A percentile compares a stretch with the other conserved stretches of the same genome.
Evolutionary conservation across 129 eudicot genomes (phyloP).

Genomic region (Flaveria trinervia): DNA sequence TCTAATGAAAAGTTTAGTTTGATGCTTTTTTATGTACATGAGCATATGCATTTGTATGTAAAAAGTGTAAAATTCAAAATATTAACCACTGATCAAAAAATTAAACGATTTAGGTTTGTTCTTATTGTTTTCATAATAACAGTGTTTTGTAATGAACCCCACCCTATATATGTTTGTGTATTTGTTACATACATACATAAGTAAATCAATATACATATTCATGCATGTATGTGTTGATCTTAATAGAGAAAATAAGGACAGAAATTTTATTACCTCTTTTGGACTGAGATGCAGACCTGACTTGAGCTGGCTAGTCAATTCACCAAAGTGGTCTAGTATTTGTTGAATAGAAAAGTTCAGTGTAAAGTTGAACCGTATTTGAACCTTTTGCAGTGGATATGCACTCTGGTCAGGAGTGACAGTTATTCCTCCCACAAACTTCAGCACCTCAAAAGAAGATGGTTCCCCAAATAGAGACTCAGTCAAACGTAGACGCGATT

Average conservation of each 20-base stretch:
- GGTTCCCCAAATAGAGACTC: conserved; percentile 78
- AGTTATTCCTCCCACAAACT: conserved; percentile 88
- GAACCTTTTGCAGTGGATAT: conserved; percentile 77
- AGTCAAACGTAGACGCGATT: conserved; percentile 54
- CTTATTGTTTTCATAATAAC: too few relatives aligned
- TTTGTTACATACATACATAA: neutral
- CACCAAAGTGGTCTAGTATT: conserved; percentile 66
- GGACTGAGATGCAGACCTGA: conserved; percentile 74
- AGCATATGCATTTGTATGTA: too few relatives aligned
- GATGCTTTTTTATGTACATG: too few relatives aligned
- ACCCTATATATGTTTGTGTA: neutral
- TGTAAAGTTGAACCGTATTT: conserved; percentile 85
- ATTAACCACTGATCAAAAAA: too few relatives aligned
- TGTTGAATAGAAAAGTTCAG: conserved; percentile 75
- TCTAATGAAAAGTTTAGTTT: too few relatives aligned
- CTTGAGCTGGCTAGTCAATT: conserved; percentile 69
- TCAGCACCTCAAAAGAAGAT: conserved; percentile 80
- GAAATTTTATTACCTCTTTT: conserved; percentile 55
- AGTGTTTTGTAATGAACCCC: too few relatives aligned
- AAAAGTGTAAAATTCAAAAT: too few relatives aligned
- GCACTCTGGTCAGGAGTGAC: conserved; percentile 74
- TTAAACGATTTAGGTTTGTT: too few relatives aligned
- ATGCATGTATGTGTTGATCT: neutral
- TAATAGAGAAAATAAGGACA: neutral
- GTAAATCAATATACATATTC: neutral